These are phyloP conservation scores for Starmerella etchellsii DNA, from an alignment of 805 yeast species.

Conservation along the genomic window DNA sequence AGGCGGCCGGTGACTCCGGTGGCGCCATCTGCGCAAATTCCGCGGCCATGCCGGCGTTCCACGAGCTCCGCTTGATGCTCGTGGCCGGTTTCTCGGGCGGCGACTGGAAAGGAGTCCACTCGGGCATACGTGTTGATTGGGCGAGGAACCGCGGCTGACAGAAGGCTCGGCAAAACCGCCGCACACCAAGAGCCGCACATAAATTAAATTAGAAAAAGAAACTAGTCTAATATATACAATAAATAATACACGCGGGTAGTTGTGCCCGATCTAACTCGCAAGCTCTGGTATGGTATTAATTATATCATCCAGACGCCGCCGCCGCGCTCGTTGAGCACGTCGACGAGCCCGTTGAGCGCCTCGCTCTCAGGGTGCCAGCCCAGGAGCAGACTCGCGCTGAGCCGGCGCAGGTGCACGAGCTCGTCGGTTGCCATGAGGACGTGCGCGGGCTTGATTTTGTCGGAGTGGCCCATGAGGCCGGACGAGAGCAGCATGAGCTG, in stretches of 20 bases:
- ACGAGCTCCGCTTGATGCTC: constrained; percentile 17
- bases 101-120: not conserved
- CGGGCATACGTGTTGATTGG: not conserved
- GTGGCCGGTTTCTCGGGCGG: not conserved
- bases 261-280: no score
- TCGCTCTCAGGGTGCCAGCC: constrained; percentile 62
- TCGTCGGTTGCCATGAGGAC: constrained; percentile 76
- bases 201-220: no score
- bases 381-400: constrained; percentile 58
- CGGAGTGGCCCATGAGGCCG: constrained; percentile 69
- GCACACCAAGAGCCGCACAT: no score
- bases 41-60: constrained; percentile 18
- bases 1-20: constrained; percentile 18
- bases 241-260: no score
- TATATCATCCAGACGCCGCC: constrained; percentile 39
- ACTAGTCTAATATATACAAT: no score
- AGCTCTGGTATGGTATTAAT: no score
- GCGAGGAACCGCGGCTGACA: not conserved
- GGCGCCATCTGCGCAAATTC: constrained; percentile 10
- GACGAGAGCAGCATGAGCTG: constrained; percentile 65
- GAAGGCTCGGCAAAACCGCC: no score
- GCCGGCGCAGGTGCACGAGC: constrained; percentile 49
- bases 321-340: constrained; percentile 55
- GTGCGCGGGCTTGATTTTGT: constrained; percentile 78
- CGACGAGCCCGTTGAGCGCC: constrained; percentile 50